phyloP scores from a whole-genome alignment of 2,329 filamentous ascomycete species.

The Aspergillus viridinutans region DNA sequence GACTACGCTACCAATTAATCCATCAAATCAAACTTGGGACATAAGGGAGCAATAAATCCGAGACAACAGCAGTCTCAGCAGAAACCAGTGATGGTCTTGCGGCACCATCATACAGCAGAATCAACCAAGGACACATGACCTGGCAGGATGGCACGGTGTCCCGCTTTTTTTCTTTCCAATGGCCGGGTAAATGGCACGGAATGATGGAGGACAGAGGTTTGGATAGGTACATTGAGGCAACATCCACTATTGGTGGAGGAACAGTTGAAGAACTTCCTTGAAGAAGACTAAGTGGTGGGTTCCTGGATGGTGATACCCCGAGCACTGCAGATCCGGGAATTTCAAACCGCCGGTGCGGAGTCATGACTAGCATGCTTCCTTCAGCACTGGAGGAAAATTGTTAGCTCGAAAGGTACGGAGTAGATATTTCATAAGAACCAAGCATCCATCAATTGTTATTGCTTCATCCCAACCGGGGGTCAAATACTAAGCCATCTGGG shows the following conservation, averaged over 20 bases:
- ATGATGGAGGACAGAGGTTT: background rate
- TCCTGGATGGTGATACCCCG: background rate
- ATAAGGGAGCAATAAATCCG: background rate
- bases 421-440: background rate
- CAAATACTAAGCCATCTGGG: background rate
- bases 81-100: background rate
- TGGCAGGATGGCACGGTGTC: background rate
- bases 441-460: background rate
- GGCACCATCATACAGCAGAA: background rate
- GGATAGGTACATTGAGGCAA: background rate
- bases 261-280: constrained; percentile 4
- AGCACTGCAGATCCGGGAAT: background rate
- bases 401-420: no score
- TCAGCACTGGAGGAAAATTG: no score
- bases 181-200: background rate
- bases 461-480: background rate
- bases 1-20: background rate
- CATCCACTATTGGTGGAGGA: constrained; percentile 16
- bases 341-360: background rate
- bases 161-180: background rate
- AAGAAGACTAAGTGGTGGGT: background rate
- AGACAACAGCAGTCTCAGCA: background rate
- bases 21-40: background rate
- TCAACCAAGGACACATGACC: background rate
- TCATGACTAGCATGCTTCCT: background rate